Base-by-base conservation (phyloP, 2,329 filamentous ascomycete species). In the Eurotiales sp. region DNA sequence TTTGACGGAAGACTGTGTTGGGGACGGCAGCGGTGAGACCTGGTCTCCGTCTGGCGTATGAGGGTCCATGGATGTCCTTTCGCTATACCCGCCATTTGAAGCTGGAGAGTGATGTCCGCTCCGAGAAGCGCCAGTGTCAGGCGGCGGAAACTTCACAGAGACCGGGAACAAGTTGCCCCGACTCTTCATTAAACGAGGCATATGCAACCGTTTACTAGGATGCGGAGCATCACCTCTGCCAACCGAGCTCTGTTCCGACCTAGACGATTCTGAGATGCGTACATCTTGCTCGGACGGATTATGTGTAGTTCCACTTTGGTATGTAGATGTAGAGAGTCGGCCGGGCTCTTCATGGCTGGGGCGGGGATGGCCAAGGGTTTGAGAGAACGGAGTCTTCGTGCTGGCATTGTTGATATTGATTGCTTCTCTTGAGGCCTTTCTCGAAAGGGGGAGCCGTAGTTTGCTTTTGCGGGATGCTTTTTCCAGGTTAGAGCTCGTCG, bases 141-240 rank as follows among this genome's bases (percentile, higher is more conserved):
- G 70, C 17, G 70, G 69, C 29, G 73, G 67, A 56, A 82, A 78
- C 68, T 87, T 90, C 56, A 92, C 84, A 36, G 90, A 90, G n/a
- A 97, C 77, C 52, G 92, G 91, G 62, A 97, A 97, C 30, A 97
- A 74, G 3, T 88, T 81, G 23, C 83, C 85, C 54, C 87, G 83
- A 62, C 87, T 90, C 61, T 84, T 86, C 62, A 83, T 87, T 56
- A 90, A 80, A 47, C 90, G 86, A 29, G 86, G 83, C 56, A 97
- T 77, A 52, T 84, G 85, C 66, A 96, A 96, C 22, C 86, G 86
- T 19, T 80, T 87, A 30, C 81, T 84, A 5, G 82, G 80, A 23
- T 81, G 77, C 12, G 80, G 73, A 8, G 79, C 83, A 56, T 87
- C 82, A 10, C 83, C 85, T 6, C 80, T 79, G 61, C 91, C 86